Conservation (phyloP, 768 basidiomycete species). For the Serendipita indica region DNA sequence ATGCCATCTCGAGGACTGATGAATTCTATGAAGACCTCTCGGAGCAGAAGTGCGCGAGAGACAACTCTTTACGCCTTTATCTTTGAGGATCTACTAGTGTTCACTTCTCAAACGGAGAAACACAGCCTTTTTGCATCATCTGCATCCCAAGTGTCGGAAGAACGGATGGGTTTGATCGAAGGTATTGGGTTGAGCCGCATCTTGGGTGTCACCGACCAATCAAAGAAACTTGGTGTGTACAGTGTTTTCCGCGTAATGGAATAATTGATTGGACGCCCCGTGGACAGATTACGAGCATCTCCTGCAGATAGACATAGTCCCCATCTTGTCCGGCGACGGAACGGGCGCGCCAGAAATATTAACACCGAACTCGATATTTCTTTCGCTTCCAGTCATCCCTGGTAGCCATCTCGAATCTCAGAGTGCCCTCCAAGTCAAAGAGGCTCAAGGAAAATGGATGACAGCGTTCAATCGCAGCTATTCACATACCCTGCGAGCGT, state of each 20-base stretch:
- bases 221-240: conserved; percentile 20
- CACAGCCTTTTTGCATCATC: conserved; percentile 13
- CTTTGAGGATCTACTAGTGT: conserved; percentile 56
- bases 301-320: conserved; percentile 37
- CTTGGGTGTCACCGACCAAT: conserved; percentile 31
- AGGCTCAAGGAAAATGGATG: conserved; percentile 30
- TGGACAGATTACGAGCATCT: conserved; percentile 25
- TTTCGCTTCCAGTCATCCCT: neutral
- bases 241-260: neutral
- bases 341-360: neutral
- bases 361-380: neutral
- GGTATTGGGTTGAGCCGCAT: conserved; percentile 36
- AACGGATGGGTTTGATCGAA: conserved; percentile 25
- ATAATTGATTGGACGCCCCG: no score
- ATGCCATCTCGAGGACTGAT: neutral
- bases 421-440: conserved; percentile 16
- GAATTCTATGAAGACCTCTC: neutral
- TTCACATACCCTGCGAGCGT: conserved; percentile 31
- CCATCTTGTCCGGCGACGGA: conserved; percentile 26
- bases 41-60: conserved; percentile 8
- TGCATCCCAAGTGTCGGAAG: neutral
- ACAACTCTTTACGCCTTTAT: conserved; percentile 30
- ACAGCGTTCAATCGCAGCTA: conserved; percentile 39
- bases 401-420: conserved; percentile 15
- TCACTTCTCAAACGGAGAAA: conserved; percentile 29